Evolutionary conservation across 2,329 filamentous ascomycete genomes (phyloP).

Genomic region (Fusarium sp.): DNA sequence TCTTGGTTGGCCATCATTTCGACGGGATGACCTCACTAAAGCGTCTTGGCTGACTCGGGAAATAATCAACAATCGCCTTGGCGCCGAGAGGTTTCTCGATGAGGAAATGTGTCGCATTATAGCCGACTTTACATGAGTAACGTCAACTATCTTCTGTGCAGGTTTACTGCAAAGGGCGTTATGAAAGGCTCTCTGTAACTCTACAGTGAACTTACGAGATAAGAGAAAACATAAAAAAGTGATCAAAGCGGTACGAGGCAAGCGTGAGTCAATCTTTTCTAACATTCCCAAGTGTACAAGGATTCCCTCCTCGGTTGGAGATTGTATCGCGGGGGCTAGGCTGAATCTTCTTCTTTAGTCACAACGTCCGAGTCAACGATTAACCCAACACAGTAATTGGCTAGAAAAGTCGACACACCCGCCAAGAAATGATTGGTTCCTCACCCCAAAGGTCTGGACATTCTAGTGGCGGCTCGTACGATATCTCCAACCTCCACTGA

Average conservation of each 20-base stretch:
- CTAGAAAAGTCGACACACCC: neutral
- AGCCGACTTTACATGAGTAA: neutral
- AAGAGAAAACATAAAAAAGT: neutral
- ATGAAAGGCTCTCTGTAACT: neutral
- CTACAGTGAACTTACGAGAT: neutral
- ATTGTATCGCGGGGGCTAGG: neutral
- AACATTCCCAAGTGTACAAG: neutral
- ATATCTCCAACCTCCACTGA: constrained; percentile 22
- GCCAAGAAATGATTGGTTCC: neutral
- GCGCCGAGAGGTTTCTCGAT: constrained; percentile 1
- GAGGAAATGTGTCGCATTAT: neutral
- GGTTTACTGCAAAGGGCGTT: neutral
- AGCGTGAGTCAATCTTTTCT: neutral
- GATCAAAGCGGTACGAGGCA: neutral
- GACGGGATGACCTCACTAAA: constrained; percentile 31
- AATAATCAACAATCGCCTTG: constrained; percentile 21
- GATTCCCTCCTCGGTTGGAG: constrained; percentile 5
- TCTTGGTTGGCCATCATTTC: constrained; percentile 12
- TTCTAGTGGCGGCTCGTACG: constrained; percentile 15
- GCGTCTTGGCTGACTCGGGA: constrained; percentile 22
- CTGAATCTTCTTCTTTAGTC: constrained; percentile 6
- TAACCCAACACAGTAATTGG: neutral
- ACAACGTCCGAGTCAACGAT: neutral
- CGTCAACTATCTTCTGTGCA: neutral
- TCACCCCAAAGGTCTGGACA: neutral